phyloP scores from a whole-genome alignment of 257 asterid species.

The Plantago major region DNA sequence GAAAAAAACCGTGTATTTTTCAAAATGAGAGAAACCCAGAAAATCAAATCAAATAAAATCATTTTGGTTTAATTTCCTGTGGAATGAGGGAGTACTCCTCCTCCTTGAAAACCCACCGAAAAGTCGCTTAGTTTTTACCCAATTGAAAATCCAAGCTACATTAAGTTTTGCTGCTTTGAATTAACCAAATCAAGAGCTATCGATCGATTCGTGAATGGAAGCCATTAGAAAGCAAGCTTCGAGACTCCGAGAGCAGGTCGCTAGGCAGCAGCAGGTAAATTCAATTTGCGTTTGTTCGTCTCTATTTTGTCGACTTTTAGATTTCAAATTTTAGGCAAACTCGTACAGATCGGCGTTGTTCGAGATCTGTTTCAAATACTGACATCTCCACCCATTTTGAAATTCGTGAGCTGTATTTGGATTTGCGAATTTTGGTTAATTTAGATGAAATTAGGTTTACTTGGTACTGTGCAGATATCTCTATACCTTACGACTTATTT shows the following conservation, averaged over 20 bases:
- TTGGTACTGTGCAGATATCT: not conserved
- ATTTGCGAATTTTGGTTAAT: not conserved
- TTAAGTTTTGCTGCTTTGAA: not conserved
- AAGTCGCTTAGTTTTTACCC: too few species aligned
- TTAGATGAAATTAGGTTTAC: constrained; percentile 13
- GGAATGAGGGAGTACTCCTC: too few species aligned
- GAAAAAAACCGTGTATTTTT: too few species aligned
- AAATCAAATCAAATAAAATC: too few species aligned
- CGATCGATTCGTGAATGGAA: constrained; percentile 64
- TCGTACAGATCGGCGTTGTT: not conserved
- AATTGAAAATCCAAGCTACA: too few species aligned
- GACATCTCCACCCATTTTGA: not conserved
- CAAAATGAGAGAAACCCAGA: too few species aligned
- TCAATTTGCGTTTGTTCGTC: too few species aligned
- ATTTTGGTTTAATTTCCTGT: too few species aligned
- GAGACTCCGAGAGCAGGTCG: constrained; percentile 92
- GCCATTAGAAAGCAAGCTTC: constrained; percentile 96
- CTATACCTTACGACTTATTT: too few species aligned
- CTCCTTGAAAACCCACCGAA: too few species aligned
- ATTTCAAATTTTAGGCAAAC: not conserved
- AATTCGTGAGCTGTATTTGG: too few species aligned
- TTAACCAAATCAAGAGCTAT: constrained; percentile 15
- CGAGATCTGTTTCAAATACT: constrained; percentile 29
- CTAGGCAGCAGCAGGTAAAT: constrained; percentile 99
- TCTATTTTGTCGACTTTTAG: constrained; percentile 20